Conservation (phyloP, 108 stramenopile genomes). For the Fistulifera solaris region DNA sequence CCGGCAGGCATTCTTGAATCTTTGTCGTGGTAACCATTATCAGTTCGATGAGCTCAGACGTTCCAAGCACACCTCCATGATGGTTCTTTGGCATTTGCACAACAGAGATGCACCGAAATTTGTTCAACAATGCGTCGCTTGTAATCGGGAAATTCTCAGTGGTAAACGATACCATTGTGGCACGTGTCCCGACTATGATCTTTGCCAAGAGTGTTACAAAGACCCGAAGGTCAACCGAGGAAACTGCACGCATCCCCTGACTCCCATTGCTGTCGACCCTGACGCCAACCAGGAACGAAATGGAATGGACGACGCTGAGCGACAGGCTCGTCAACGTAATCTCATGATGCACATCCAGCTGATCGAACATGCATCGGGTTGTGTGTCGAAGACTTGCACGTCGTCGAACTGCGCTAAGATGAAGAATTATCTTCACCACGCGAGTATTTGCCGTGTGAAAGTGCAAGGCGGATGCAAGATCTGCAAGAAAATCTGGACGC, state of each 20-base stretch:
- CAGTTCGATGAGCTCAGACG: slow-evolving; percentile 97
- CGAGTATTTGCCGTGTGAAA: slow-evolving; percentile 62
- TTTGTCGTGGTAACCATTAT: slow-evolving; percentile 94
- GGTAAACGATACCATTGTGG: slow-evolving; percentile 82
- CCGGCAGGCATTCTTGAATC: slow-evolving; percentile 79
- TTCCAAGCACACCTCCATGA: slow-evolving; percentile 98
- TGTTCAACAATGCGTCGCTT: slow-evolving; percentile 80
- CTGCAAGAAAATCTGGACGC: slow-evolving; percentile 92
- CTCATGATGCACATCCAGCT: slow-evolving; percentile 92
- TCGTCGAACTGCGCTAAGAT: slow-evolving; percentile 92
- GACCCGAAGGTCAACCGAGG: slow-evolving; percentile 69
- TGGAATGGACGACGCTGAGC: slow-evolving; percentile 63
- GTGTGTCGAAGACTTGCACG: slow-evolving; percentile 66
- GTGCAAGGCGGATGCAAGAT: slow-evolving; percentile 87
- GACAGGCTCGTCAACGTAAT: slow-evolving; percentile 75
- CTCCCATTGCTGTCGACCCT: slow-evolving; percentile 54
- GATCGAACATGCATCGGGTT: slow-evolving; percentile 92
- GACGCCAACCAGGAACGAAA: slow-evolving; percentile 26
- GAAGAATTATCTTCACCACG: slow-evolving; percentile 88
- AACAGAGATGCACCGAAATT: slow-evolving; percentile 93
- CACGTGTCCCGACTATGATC: slow-evolving; percentile 85
- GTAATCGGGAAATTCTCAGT: slow-evolving; percentile 72
- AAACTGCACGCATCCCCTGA: slow-evolving; percentile 63
- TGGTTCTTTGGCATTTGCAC: slow-evolving; percentile 98
- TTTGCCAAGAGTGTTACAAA: slow-evolving; percentile 76